A percentile compares a stretch with the other conserved stretches of the same genome.
These are phyloP conservation scores for Rhodamnia argentea DNA, from an alignment of 345 rosid genomes.

Conservation along the genomic window DNA sequence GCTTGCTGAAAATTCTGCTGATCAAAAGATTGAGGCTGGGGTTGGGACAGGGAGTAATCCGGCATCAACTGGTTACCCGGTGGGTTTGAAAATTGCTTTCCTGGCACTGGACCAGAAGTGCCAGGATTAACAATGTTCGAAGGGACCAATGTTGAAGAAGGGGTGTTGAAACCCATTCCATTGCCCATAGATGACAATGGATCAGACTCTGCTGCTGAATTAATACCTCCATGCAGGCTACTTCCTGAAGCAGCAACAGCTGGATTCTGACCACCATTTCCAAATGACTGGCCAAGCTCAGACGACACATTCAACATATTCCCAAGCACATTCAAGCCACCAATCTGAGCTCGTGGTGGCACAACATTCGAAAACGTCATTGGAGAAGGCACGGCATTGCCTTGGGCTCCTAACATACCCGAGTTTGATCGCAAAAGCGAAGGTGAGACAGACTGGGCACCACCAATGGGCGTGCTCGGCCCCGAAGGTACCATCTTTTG, in stretches of 20 bases:
- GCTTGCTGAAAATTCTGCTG: conserved; percentile 61
- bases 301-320: conserved; percentile 69
- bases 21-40: conserved; percentile 54
- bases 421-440: conserved; percentile 67
- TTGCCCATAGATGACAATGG: conserved; percentile 55
- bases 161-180: conserved; percentile 52
- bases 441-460: conserved; percentile 60
- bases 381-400: conserved; percentile 63
- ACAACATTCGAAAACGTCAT: conserved; percentile 54
- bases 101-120: conserved; percentile 60
- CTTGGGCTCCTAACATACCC: conserved; percentile 67
- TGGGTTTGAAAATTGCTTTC: conserved; percentile 60
- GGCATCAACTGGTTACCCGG: conserved; percentile 51
- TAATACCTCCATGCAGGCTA: conserved; percentile 47
- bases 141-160: conserved; percentile 47
- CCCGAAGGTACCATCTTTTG: conserved; percentile 80
- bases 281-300: conserved; percentile 77
- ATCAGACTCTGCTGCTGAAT: conserved; percentile 71
- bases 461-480: conserved; percentile 65
- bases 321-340: conserved; percentile 72
- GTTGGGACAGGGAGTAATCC: conserved; percentile 33
- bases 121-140: conserved; percentile 58
- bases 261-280: conserved; percentile 53
- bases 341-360: conserved; percentile 63
- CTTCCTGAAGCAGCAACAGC: conserved; percentile 41